Conservation (phyloP, 495 filamentous ascomycete genomes). For the Aspergillus bridgeri region DNA sequence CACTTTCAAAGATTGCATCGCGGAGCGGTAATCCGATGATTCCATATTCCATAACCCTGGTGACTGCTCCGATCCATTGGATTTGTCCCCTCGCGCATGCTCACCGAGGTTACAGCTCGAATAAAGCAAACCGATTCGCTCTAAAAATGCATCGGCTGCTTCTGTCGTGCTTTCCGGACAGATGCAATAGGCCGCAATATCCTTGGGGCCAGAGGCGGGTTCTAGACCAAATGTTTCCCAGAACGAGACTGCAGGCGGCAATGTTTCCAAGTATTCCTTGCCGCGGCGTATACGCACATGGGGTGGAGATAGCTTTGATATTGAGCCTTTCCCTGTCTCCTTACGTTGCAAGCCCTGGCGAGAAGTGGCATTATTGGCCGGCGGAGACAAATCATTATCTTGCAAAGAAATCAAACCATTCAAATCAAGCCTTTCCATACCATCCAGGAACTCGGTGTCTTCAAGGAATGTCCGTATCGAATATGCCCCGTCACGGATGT, state of each 20-base stretch:
- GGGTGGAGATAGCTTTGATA: slow-evolving; percentile 49
- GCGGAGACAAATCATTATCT: slow-evolving; percentile 23
- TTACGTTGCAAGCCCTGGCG: slow-evolving; percentile 26
- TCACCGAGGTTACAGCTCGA: slow-evolving; percentile 74
- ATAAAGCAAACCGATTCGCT: slow-evolving; percentile 69
- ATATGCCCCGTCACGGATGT: slow-evolving; percentile 26
- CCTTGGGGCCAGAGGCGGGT: slow-evolving; percentile 73
- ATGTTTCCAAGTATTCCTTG: slow-evolving; percentile 68
- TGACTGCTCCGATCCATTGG: slow-evolving; percentile 53
- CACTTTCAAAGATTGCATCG: slow-evolving; percentile 36
- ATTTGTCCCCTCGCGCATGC: slow-evolving; percentile 56
- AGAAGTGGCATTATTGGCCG: slow-evolving; percentile 9
- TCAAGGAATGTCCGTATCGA: slow-evolving; percentile 28
- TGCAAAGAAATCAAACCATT: slow-evolving; percentile 37
- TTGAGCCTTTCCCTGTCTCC: slow-evolving; percentile 27
- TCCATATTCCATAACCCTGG: slow-evolving; percentile 51
- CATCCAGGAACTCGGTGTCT: slow-evolving; percentile 26
- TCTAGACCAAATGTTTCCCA: slow-evolving; percentile 89
- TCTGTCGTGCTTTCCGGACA: slow-evolving; percentile 60
- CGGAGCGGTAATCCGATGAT: slow-evolving; percentile 27
- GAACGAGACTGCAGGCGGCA: slow-evolving; percentile 76
- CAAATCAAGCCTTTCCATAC: slow-evolving; percentile 35
- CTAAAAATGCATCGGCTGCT: slow-evolving; percentile 65
- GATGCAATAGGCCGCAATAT: slow-evolving; percentile 77
- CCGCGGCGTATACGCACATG: slow-evolving; percentile 76